phyloP scores from a whole-genome alignment of 202 grass and related monocot genomes.

The Miscanthus sacchariflorus region DNA sequence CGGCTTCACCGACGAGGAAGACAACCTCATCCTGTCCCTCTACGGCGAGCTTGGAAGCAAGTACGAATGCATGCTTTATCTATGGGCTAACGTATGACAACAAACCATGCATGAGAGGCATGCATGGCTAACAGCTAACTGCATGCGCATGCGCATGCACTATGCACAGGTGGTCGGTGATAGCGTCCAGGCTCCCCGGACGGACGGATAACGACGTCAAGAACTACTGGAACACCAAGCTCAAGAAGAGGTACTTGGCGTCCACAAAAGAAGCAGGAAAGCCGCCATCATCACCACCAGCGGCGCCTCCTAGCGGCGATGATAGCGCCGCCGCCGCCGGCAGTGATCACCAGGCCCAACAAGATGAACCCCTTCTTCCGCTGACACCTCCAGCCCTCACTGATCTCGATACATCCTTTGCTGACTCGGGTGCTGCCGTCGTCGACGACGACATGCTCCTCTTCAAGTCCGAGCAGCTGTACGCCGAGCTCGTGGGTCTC shows the following conservation, averaged over 20 bases:
- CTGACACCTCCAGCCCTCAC: neutral
- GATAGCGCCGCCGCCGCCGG: neutral
- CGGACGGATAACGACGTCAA: slow-evolving; percentile 92
- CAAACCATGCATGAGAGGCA: neutral
- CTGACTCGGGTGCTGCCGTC: neutral
- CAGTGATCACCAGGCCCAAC: neutral
- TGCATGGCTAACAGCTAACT: neutral
- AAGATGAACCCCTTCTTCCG: neutral
- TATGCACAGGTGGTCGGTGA: slow-evolving; percentile 55
- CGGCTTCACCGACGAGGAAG: slow-evolving; percentile 76
- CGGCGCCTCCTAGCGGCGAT: neutral
- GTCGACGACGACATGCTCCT: slow-evolving; percentile 32
- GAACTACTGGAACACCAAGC: slow-evolving; percentile 91
- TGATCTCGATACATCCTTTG: slow-evolving; percentile 16
- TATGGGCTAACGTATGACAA: neutral
- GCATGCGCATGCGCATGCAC: neutral
- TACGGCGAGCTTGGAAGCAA: slow-evolving; percentile 69
- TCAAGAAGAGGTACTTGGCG: slow-evolving; percentile 59
- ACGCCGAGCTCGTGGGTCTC: slow-evolving; percentile 58
- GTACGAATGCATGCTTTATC: slow-evolving; percentile 23
- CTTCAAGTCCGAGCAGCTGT: slow-evolving; percentile 53
- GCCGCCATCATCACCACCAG: neutral
- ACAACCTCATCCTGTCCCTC: slow-evolving; percentile 62
- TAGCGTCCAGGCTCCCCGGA: slow-evolving; percentile 57
- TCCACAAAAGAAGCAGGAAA: neutral